Evolutionary conservation across 1,284 basidiomycete genomes (phyloP).

Genomic region (Volvariella surrecta): DNA sequence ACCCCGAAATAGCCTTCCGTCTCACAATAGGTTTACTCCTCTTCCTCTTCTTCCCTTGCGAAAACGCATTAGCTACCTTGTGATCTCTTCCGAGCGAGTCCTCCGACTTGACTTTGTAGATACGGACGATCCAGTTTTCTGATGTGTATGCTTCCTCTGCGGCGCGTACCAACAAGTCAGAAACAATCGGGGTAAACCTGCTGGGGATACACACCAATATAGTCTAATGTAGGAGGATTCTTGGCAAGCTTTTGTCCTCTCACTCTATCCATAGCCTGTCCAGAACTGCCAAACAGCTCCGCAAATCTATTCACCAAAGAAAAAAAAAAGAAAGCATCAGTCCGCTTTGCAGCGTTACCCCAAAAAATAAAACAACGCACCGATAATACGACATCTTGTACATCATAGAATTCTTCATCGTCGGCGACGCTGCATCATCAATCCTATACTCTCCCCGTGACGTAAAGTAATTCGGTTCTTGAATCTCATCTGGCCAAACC

Average conservation of each 20-base stretch:
- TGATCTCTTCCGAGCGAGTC: slow-evolving; percentile 86
- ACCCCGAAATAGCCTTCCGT: slow-evolving; percentile 36
- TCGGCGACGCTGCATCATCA: slow-evolving; percentile 76
- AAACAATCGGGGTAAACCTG: slow-evolving; percentile 1
- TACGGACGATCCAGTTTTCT: slow-evolving; percentile 97
- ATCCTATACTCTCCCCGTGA: slow-evolving; percentile 91
- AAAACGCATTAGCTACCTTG: slow-evolving; percentile 82
- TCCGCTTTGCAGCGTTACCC: slow-evolving; percentile 1
- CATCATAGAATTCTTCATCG: slow-evolving; percentile 98
- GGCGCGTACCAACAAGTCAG: slow-evolving; percentile 5
- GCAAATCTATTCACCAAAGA: slow-evolving; percentile 52
- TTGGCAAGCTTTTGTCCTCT: slow-evolving; percentile 74
- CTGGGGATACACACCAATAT: slow-evolving; percentile 53
- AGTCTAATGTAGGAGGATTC: slow-evolving; percentile 77
- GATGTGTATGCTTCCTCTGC: slow-evolving; percentile 93
- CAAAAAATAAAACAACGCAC: slow-evolving; percentile 29
- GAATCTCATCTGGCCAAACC: slow-evolving; percentile 98
- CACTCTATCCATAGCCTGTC: slow-evolving; percentile 72
- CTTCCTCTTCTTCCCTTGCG: slow-evolving; percentile 82
- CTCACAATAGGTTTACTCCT: slow-evolving; percentile 55
- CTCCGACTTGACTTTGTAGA: slow-evolving; percentile 95
- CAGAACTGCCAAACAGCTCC: slow-evolving; percentile 73
- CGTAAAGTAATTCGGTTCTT: slow-evolving; percentile 93
- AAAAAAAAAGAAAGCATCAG: not conserved
- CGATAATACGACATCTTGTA: slow-evolving; percentile 98